Percentiles rank a stretch among this genome's conserved stretches.
Evolutionary conservation across 2,329 filamentous ascomycete species (phyloP).

Genomic region (Fusarium sp.): DNA sequence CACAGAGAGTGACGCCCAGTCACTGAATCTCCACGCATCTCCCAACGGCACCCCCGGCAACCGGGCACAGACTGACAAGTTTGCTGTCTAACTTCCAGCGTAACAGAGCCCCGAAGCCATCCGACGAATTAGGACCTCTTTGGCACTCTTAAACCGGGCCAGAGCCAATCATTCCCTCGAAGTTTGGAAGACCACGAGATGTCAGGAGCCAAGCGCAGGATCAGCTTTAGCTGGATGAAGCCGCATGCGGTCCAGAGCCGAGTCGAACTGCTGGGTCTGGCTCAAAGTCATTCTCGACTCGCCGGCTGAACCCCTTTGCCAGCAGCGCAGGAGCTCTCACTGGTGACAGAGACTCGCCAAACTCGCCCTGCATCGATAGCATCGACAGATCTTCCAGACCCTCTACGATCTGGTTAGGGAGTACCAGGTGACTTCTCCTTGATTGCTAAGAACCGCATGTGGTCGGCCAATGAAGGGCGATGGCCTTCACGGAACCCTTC

Average conservation of each 20-base stretch:
- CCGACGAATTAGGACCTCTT: slow-evolving; percentile 66
- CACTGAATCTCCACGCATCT: slow-evolving; percentile 55
- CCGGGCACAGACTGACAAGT: slow-evolving; percentile 57
- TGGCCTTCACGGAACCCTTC: slow-evolving; percentile 77
- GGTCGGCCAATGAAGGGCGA: slow-evolving; percentile 69
- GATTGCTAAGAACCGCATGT: slow-evolving; percentile 69
- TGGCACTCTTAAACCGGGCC: slow-evolving; percentile 76
- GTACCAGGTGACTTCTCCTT: slow-evolving; percentile 59
- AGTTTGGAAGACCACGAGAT: slow-evolving; percentile 68
- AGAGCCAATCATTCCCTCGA: slow-evolving; percentile 83
- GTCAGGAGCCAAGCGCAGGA: slow-evolving; percentile 65
- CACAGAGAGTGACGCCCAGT: slow-evolving; percentile 60
- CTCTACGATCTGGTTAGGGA: slow-evolving; percentile 78
- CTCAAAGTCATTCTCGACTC: slow-evolving; percentile 54
- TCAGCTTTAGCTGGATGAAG: slow-evolving; percentile 72
- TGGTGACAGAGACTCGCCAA: slow-evolving; percentile 67
- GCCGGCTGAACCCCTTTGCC: slow-evolving; percentile 61
- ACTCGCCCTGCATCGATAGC: slow-evolving; percentile 78
- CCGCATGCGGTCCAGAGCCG: slow-evolving; percentile 63
- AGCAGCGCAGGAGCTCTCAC: slow-evolving; percentile 62
- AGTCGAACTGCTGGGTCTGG: slow-evolving; percentile 42
- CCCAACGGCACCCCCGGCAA: slow-evolving; percentile 52
- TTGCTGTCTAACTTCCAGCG: slow-evolving; percentile 72
- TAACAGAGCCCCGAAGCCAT: slow-evolving; percentile 70
- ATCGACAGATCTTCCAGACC: slow-evolving; percentile 79